Evolutionary conservation across 2,329 filamentous ascomycete species (phyloP).

Genomic region (Cryphonectria nitschkei): DNA sequence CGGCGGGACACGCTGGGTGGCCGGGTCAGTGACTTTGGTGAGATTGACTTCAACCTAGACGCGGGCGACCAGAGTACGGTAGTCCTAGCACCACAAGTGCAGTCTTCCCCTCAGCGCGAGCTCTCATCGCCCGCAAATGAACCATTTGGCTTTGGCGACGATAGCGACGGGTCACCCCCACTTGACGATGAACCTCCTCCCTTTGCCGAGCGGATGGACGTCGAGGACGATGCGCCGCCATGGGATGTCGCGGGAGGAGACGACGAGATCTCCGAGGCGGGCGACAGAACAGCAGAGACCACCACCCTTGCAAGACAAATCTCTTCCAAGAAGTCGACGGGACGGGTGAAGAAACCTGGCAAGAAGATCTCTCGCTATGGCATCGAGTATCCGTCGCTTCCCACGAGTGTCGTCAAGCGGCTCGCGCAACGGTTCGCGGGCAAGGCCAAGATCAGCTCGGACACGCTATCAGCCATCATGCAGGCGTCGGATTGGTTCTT

Average conservation of each 20-base stretch:
- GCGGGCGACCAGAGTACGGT: conserved; percentile 56
- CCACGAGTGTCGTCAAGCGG: conserved; percentile 73
- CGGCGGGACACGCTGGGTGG: conserved; percentile 44
- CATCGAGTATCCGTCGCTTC: conserved; percentile 75
- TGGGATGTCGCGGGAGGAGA: conserved; percentile 12
- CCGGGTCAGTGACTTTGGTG: conserved; percentile 55
- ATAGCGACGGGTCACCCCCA: conserved; percentile 11
- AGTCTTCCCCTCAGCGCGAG: conserved; percentile 18
- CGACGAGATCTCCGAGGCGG: conserved; percentile 27
- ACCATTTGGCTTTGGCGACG: conserved; percentile 27
- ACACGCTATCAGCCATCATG: conserved; percentile 74
- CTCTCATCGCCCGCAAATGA: conserved; percentile 32
- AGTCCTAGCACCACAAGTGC: conserved; percentile 44
- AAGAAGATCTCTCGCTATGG: conserved; percentile 71
- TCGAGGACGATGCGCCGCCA: conserved; percentile 17
- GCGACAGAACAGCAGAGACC: conserved; percentile 14
- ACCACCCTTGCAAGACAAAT: conserved; percentile 7
- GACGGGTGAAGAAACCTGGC: conserved; percentile 42
- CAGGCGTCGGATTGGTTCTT: conserved; percentile 92
- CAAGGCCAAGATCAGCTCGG: conserved; percentile 71
- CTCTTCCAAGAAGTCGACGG: conserved; percentile 5
- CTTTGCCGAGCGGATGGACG: conserved; percentile 5
- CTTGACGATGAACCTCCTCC: conserved; percentile 2
- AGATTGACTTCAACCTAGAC: conserved; percentile 51
- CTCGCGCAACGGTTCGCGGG: conserved; percentile 73